Evolutionary conservation across 108 stramenopile genomes (phyloP), one percentile per base, ranked within the genome.

Genomic region (Nitzschia sp.): DNA sequence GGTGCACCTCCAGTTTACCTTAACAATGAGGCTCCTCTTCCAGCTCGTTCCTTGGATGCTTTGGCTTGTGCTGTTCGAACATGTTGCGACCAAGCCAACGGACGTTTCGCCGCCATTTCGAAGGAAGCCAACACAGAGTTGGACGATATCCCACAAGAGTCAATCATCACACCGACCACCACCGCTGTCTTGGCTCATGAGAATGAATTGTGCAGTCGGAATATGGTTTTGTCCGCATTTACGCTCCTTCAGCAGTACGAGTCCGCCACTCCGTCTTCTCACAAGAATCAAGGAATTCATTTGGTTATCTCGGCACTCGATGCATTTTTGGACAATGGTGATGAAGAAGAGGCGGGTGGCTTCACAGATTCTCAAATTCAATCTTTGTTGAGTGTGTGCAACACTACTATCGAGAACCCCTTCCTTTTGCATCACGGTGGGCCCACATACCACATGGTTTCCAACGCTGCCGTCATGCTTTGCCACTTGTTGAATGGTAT

Each of bases 401-500:
- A 93, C 51, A 93, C 83, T 25, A 67, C 83, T 19, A 83, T 93
- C 53, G 87, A 86, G 67, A 87, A 93, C 61, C 92, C 92, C 15
- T 63, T 87, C 54, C 53, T 93, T 39, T 79, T 93, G 21, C 73
- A 87, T 54, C 83, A 90, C 38, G 89, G 80, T 46, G 92, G 92
- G 19, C 89, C 87, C 7, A 85, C 88, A 10, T 93, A 93, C 53
- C 92, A 93, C 78, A 93, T 93, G 87, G 76, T 89, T 42, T 74
- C 73, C 24, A 93, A 93, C 70, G 80, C 86, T 6, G 84, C 88
- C 48, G 71, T 93, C 38, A 64, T 93, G 72, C 78, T 93, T 8
- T 90, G 92, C 60, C 92, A 93, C 70, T 78, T 90, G 26, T 65
- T 93, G 77, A 93, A 93, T 65, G 87, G 86, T 14, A 80, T 93